These are phyloP conservation scores for Penicillium ochrochloron DNA, from an alignment of 495 filamentous ascomycete genomes.

Conservation along the genomic window DNA sequence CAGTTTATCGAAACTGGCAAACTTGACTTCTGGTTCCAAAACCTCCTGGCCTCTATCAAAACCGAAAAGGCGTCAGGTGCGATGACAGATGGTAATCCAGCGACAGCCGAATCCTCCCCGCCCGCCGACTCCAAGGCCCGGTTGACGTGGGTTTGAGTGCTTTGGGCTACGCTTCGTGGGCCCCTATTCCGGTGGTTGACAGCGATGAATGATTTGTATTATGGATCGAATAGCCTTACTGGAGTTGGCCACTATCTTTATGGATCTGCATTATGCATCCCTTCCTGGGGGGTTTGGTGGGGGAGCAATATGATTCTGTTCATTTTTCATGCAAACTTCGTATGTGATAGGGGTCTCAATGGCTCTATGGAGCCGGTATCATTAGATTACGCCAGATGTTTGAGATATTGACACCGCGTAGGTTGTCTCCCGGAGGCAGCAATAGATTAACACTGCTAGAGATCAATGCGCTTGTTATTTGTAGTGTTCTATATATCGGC, in stretches of 20 bases:
- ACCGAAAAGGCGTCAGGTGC: slow-evolving; percentile 8
- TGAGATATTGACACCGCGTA: background rate
- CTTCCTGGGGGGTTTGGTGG: background rate
- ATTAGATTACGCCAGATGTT: background rate
- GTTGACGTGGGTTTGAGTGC: slow-evolving; percentile 16
- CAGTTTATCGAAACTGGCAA: slow-evolving; percentile 61
- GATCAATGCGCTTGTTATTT: background rate
- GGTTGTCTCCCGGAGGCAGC: background rate
- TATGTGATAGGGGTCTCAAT: background rate
- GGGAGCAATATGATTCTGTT: background rate
- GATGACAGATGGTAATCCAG: background rate
- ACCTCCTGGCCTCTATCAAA: slow-evolving; percentile 42
- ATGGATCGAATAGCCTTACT: background rate
- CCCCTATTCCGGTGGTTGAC: background rate
- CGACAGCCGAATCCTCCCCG: background rate
- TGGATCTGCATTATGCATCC: background rate
- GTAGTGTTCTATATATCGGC: background rate
- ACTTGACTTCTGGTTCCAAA: slow-evolving; percentile 64
- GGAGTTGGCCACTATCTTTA: background rate
- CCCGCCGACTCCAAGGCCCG: slow-evolving; percentile 12
- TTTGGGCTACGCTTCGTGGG: background rate
- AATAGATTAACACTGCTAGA: background rate
- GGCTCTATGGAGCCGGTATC: background rate
- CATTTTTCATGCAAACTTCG: background rate
- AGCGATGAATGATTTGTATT: slow-evolving; percentile 11